Conservation (phyloP, 2,329 filamentous ascomycete species). For the Cordyceps cicadae region DNA sequence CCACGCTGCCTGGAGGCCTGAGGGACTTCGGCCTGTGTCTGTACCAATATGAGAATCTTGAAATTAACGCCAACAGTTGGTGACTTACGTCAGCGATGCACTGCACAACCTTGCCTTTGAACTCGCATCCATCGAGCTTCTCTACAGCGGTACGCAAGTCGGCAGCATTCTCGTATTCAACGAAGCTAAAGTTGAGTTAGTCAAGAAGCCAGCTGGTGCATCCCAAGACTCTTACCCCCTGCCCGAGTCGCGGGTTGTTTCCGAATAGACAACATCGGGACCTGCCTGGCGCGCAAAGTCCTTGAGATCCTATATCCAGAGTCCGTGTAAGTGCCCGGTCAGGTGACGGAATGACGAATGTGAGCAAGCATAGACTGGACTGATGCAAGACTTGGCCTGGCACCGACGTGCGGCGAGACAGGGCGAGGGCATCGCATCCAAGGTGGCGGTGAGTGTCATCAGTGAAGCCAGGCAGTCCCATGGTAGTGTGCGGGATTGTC, state of each 20-base stretch:
- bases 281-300: conserved; percentile 96
- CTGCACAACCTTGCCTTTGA: conserved; percentile 79
- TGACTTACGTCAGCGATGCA: conserved; percentile 77
- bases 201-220: not conserved
- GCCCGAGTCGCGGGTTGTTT: conserved; percentile 84
- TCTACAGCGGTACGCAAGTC: conserved; percentile 88
- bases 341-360: conserved; percentile 29
- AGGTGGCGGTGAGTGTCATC: not conserved
- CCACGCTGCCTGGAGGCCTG: conserved; percentile 49
- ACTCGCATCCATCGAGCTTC: conserved; percentile 87
- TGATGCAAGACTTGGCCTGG: not conserved
- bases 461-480: conserved; percentile 4
- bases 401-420: conserved; percentile 12
- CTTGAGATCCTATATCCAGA: conserved; percentile 93
- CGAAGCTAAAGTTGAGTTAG: conserved; percentile 55
- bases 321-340: conserved; percentile 71
- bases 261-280: conserved; percentile 95
- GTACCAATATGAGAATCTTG: conserved; percentile 8
- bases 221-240: conserved; percentile 63
- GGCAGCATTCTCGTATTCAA: conserved; percentile 90
- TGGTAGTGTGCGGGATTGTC: not conserved
- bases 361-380: conserved; percentile 16
- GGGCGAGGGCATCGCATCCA: conserved; percentile 14
- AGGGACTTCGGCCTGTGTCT: conserved; percentile 74
- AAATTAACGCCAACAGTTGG: conserved; percentile 11